Evolutionary conservation across 1,139 yeast genomes (phyloP).

Genomic region (Geotrichum australiense): DNA sequence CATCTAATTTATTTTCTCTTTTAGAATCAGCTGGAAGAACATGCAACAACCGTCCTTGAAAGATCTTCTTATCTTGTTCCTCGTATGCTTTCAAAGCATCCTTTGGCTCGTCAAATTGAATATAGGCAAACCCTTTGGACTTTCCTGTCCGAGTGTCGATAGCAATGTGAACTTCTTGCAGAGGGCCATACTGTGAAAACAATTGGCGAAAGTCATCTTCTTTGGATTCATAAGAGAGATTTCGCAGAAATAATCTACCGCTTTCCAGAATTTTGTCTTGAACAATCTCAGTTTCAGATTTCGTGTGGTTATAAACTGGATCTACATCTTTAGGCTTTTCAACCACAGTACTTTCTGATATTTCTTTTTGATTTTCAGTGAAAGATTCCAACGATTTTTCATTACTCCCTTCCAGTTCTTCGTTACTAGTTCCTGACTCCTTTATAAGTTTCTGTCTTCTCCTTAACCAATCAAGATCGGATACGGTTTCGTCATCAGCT

Average conservation of each 20-base stretch:
- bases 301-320: conserved; percentile 24
- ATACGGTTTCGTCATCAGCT: conserved; percentile 49
- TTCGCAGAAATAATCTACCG: conserved; percentile 83
- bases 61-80: conserved; percentile 75
- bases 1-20: conserved; percentile 72
- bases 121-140: conserved; percentile 89
- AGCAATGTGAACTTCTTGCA: conserved; percentile 71
- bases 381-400: conserved; percentile 11
- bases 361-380: conserved; percentile 19
- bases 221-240: conserved; percentile 69
- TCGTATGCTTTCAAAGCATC: conserved; percentile 73
- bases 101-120: conserved; percentile 56
- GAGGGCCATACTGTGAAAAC: conserved; percentile 42
- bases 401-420: conserved; percentile 20
- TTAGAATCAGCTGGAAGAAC: conserved; percentile 80
- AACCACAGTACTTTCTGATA: conserved; percentile 22
- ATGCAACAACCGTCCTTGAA: conserved; percentile 90
- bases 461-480: conserved; percentile 87
- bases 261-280: conserved; percentile 53
- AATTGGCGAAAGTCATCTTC: conserved; percentile 69
- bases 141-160: conserved; percentile 83
- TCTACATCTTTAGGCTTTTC: conserved; percentile 12
- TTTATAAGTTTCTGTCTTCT: conserved; percentile 68
- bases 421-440: conserved; percentile 38
- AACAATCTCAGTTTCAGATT: conserved; percentile 41